Base-by-base conservation (phyloP, 345 rosid species). In the Rhodamnia argentea region DNA sequence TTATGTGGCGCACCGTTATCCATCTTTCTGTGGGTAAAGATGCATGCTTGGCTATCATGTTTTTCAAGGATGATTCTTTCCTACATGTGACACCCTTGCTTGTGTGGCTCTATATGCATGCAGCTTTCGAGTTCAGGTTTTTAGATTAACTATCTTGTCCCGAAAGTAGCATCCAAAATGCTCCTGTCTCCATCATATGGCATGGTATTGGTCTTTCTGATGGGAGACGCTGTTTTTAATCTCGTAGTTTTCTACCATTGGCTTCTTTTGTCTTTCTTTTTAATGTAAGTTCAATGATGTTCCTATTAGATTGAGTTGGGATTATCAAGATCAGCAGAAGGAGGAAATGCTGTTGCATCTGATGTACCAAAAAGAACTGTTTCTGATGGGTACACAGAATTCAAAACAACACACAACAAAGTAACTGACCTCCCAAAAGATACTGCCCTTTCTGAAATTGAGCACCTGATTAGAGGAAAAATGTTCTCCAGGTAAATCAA, bases 401-500 rank as follows among this genome's bases (percentile, higher is more conserved):
- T 86, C 78, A 70, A 86, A 75, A 85, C 62, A 37, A 70, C 47
- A 37, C 24, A 37, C 83, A 89, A 75, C 83, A 83, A 70, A 20
- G 52, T 62, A 27, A 83, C 86, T 84, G 89, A 90, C 83, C 78
- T 52, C 29, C 50, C 52, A 59, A 59, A 55, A 15, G 90, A 74
- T 44, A 83, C 83, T 83, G 89, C 86, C 58, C 83, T 95, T 88
- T 90, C 93, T 86, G 96, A 94, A 87, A 94, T 96, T 88, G 98
- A 94, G 91, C 94, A 89, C 90, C 90, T 95, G 86, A 83, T 96
- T 88, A 90, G 89, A 87, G 93, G 92, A 50, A 92, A 91, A 89
- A 88, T 83, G 27, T 92, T 93, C 89, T 94, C 99, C 59, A 92
- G 92, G 98, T 94, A 91, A 85, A 82, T 52, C 64, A 18, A 82